Percentiles rank a stretch among this genome's conserved stretches.
These are phyloP conservation scores for Oryza glaberrima DNA, from an alignment of 176 grass and related monocot genomes.

Conservation along the genomic window DNA sequence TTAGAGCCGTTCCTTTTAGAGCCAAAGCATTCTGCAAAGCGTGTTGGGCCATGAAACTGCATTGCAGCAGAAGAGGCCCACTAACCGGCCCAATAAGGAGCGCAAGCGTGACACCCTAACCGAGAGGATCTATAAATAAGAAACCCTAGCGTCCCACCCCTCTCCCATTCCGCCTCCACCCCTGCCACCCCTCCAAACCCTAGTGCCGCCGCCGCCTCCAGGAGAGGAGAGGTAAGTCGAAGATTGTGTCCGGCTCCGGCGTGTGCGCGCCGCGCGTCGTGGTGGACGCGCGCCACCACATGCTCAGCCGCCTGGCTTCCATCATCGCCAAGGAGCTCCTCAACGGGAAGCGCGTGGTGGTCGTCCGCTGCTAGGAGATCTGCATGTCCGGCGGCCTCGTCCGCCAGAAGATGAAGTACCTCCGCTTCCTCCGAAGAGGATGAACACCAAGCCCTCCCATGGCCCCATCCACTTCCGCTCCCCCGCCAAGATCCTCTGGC, in stretches of 20 bases:
- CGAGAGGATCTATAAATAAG: conserved; percentile 38
- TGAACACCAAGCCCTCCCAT: conserved; percentile 97
- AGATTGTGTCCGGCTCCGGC: conserved; percentile 87
- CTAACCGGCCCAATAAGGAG: conserved; percentile 7
- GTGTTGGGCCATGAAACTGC: neutral
- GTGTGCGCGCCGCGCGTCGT: conserved; percentile 67
- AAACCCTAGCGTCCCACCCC: conserved; percentile 23
- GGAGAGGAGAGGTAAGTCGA: conserved; percentile 33
- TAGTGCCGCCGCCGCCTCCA: conserved; percentile 6
- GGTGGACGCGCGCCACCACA: conserved; percentile 88
- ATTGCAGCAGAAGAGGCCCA: neutral
- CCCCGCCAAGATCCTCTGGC: conserved; percentile 89
- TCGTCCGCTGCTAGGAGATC: conserved; percentile 91
- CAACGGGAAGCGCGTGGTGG: conserved; percentile 84
- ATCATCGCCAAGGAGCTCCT: conserved; percentile 90
- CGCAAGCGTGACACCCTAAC: conserved; percentile 23
- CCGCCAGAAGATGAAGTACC: conserved; percentile 96
- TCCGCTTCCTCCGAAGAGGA: conserved; percentile 93
- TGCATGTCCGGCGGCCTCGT: conserved; percentile 90
- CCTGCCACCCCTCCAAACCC: conserved; percentile 45
- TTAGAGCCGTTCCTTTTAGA: too few relatives aligned
- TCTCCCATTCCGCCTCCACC: conserved; percentile 25
- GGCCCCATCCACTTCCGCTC: conserved; percentile 93
- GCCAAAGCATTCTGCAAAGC: too few relatives aligned
- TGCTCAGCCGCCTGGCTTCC: conserved; percentile 80